Conservation (phyloP, 805 yeast species). For the Yamadazyma nakazawae region DNA sequence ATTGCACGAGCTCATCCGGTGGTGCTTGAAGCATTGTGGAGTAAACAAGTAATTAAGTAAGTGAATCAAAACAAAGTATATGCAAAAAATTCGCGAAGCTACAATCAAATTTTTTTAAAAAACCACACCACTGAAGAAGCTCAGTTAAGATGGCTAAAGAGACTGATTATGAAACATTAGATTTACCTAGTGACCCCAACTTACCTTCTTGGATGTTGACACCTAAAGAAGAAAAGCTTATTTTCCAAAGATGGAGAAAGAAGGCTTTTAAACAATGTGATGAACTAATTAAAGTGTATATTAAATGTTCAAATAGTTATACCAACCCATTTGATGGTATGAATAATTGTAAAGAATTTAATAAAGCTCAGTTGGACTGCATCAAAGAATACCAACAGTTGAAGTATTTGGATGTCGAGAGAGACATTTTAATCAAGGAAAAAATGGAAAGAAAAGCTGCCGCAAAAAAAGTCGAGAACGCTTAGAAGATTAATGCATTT, state of each 20-base stretch:
- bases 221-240: constrained; percentile 72
- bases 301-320: constrained; percentile 58
- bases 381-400: constrained; percentile 57
- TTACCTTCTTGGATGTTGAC: constrained; percentile 75
- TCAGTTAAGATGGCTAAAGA: constrained; percentile 15
- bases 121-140: not conserved
- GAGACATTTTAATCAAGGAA: constrained; percentile 60
- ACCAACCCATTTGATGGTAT: constrained; percentile 62
- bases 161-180: constrained; percentile 35
- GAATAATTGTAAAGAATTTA: constrained; percentile 59
- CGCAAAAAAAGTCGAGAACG: not conserved
- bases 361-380: constrained; percentile 60
- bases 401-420: constrained; percentile 64
- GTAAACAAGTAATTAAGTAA: not conserved
- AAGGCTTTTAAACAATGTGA: constrained; percentile 66
- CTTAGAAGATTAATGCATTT: not conserved
- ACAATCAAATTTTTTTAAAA: not conserved
- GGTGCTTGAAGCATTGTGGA: constrained; percentile 27
- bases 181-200: constrained; percentile 40
- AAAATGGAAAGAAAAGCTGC: constrained; percentile 31
- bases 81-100: not conserved
- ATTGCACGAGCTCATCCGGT: constrained; percentile 34
- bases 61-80: not conserved
- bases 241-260: constrained; percentile 66
- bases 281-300: constrained; percentile 63